Percentiles rank a stretch among this genome's conserved stretches.
phyloP scores from a whole-genome alignment of 2,329 filamentous ascomycete species.

The Hymenoscyphus scutula region DNA sequence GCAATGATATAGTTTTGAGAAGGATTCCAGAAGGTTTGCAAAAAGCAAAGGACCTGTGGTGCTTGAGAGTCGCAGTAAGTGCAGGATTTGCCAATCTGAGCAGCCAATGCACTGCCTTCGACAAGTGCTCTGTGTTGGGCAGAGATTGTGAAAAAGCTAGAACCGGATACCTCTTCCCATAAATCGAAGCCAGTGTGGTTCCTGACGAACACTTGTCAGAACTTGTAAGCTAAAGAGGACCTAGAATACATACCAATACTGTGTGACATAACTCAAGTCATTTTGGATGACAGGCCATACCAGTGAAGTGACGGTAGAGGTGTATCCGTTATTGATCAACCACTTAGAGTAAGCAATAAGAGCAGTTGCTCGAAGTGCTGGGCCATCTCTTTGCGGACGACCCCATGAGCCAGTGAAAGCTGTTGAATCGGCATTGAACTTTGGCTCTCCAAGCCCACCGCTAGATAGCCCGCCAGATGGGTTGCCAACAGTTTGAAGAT shows the following conservation, averaged over 20 bases:
- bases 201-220: constrained; percentile 22
- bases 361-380: constrained; percentile 71
- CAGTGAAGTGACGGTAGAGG: constrained; percentile 45
- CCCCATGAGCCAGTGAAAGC: constrained; percentile 69
- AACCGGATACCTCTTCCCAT: constrained; percentile 78
- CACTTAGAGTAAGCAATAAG: constrained; percentile 71
- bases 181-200: constrained; percentile 66
- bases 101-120: constrained; percentile 65
- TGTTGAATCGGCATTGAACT: constrained; percentile 64
- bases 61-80: constrained; percentile 61
- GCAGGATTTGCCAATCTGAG: constrained; percentile 59
- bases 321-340: constrained; percentile 61
- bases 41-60: constrained; percentile 69
- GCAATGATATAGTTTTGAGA: constrained; percentile 60
- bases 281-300: constrained; percentile 74
- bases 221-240: neutral
- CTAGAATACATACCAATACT: constrained; percentile 57
- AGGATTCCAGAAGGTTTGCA: constrained; percentile 69
- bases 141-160: constrained; percentile 75
- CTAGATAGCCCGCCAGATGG: constrained; percentile 44
- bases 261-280: constrained; percentile 71
- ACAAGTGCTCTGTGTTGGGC: constrained; percentile 67
- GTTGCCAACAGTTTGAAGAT: constrained; percentile 57
- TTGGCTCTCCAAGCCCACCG: constrained; percentile 66
- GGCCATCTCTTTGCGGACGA: constrained; percentile 76